Evolutionary conservation across 371 early-diverging fungal species (phyloP).

Genomic region (Amoeboaphelidium protococcarum): DNA sequence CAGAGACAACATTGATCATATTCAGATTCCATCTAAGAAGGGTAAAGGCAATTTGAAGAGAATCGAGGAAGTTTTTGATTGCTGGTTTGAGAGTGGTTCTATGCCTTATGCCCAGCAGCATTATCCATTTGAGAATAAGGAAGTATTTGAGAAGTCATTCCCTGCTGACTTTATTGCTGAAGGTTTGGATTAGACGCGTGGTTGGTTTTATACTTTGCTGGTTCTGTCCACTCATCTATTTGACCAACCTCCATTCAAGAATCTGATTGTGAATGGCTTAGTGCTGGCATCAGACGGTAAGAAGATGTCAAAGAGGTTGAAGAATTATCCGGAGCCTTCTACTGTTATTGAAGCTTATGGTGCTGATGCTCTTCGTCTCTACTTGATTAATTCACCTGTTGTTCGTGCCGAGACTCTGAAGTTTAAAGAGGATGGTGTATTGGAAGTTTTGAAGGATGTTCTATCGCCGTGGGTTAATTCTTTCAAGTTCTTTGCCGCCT

Average conservation of each 20-base stretch:
- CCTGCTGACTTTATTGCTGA: conserved; percentile 99
- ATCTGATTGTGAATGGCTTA: conserved; percentile 96
- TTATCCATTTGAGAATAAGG: conserved; percentile 93
- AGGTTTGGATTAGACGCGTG: conserved; percentile 99
- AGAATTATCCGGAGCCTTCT: conserved; percentile 98
- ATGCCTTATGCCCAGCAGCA: conserved; percentile 99
- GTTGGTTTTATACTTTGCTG: conserved; percentile 99
- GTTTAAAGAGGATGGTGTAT: conserved; percentile 97
- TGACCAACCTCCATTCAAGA: conserved; percentile 94
- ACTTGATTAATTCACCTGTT: conserved; percentile 96
- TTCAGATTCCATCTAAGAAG: conserved; percentile 80
- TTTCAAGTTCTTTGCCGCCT: conserved; percentile 83
- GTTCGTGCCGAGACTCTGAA: conserved; percentile 91
- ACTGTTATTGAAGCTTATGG: conserved; percentile 74
- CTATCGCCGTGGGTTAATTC: conserved; percentile 99
- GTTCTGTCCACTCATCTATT: conserved; percentile 97
- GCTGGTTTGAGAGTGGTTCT: conserved; percentile 93
- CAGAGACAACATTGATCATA: conserved; percentile 86
- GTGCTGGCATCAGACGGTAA: conserved; percentile 98
- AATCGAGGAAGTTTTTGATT: conserved; percentile 98
- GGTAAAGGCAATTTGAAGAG: conserved; percentile 73
- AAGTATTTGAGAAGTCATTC: conserved; percentile 59
- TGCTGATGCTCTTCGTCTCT: conserved; percentile 88
- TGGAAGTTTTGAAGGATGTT: conserved; percentile 80
- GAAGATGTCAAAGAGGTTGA: conserved; percentile 99